Base-by-base conservation (phyloP, 805 yeast species). In the Torulaspora franciscae region DNA sequence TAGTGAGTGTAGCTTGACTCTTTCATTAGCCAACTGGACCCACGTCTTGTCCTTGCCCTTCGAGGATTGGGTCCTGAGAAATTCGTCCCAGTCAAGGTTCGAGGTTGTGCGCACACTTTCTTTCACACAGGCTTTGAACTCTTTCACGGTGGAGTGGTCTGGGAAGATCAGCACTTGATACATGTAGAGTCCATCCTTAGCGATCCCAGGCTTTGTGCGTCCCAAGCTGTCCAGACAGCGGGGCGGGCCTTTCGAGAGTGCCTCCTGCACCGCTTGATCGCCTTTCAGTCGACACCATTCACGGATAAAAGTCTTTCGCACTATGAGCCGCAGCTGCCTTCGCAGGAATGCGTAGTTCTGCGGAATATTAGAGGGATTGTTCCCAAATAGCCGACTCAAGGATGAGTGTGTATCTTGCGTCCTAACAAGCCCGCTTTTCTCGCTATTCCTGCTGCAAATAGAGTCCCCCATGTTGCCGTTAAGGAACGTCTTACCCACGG, bases 121-220 rank as follows among this genome's bases (percentile, higher is more conserved):
- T 14, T 41, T 42, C 14, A 62, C 43, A 7, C 57, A 43, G 1
- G 47, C 34, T 5, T 43, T 45, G 28, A 59, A 55, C 14, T 47
- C 50, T 2, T 37, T 34, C 30, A 30, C 27, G 5, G 56, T 57
- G 6, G 28, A 32, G 7, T 32, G 27, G 22, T 52, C 57, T 1
- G 66, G 64, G 40, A 54, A 55, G n/a, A 54, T 47, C 11, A 43
- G 34, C 4, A 58, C 40, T 23, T 54, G 52, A 40, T 51, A 62
- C 14, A 52, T 40, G 46, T 64, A 65, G 29, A 49, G 48, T 3
- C 69, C 69, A 43, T 64, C 67, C 38, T 62, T 64, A 5, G 66
- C 60, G 3, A 53, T 42, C 0, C 64, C 64, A 7, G 24, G 28
- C 22, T 43, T 37, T 22, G 54, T 42, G 26, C 55, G 37, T 6